These are phyloP conservation scores for Beauveria sp. DNA, from an alignment of 2,329 filamentous ascomycete species.

Conservation along the genomic window DNA sequence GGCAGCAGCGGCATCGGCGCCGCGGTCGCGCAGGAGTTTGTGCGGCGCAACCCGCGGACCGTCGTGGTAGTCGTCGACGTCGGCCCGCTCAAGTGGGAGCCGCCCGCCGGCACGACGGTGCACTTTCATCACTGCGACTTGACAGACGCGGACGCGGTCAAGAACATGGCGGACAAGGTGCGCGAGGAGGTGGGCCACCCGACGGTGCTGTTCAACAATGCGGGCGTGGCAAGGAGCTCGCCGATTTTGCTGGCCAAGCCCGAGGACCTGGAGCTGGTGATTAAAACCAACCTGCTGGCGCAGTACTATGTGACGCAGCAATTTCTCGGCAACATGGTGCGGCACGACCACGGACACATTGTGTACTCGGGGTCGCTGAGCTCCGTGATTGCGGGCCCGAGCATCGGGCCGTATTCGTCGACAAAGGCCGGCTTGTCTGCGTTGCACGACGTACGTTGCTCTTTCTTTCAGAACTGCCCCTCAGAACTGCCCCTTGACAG, in stretches of 20 bases:
- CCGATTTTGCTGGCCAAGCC: constrained; percentile 23
- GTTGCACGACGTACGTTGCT: constrained; percentile 20
- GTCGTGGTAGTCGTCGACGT: constrained; percentile 28
- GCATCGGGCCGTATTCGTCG: constrained; percentile 52
- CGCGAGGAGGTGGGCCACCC: constrained; percentile 27
- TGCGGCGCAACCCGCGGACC: constrained; percentile 18
- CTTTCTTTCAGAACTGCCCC: background rate
- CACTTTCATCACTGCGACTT: constrained; percentile 29
- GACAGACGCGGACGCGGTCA: constrained; percentile 23
- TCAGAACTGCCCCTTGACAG: too few relatives aligned
- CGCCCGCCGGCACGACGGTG: constrained; percentile 13
- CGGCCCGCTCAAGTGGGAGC: constrained; percentile 22
- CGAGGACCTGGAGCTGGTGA: constrained; percentile 21
- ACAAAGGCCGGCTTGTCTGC: constrained; percentile 37
- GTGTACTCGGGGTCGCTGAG: constrained; percentile 54
- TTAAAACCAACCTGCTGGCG: constrained; percentile 43
- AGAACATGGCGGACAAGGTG: constrained; percentile 21
- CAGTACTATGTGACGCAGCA: constrained; percentile 52
- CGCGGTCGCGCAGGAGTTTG: constrained; percentile 21
- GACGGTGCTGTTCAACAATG: constrained; percentile 29
- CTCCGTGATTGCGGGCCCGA: constrained; percentile 43
- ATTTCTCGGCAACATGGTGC: constrained; percentile 52
- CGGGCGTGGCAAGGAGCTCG: constrained; percentile 22
- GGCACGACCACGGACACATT: constrained; percentile 54
- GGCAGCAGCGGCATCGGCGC: constrained; percentile 33